Conservation (phyloP, 129 eudicot species). For the Centaurea solstitialis region DNA sequence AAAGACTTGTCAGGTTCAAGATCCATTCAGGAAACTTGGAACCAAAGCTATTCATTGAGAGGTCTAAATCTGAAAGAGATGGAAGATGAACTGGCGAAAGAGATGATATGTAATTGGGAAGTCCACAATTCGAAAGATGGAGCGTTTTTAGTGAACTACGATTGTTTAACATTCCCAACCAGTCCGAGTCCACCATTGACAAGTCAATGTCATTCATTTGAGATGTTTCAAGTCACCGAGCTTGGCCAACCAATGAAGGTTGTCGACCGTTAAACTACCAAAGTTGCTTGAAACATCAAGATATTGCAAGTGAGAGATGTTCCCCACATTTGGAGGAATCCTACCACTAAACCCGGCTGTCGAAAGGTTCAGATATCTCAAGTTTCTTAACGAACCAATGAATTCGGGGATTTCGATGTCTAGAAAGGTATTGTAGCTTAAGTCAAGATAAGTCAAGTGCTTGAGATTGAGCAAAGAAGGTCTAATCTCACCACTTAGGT, state of each 20-base stretch:
- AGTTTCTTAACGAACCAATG: conserved; percentile 37
- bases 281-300: conserved; percentile 45
- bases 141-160: conserved; percentile 27
- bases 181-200: conserved; percentile 24
- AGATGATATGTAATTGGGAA: conserved; percentile 15
- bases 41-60: conserved; percentile 26
- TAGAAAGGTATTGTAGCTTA: conserved; percentile 45
- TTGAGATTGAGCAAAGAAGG: conserved; percentile 43
- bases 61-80: conserved; percentile 35
- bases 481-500: conserved; percentile 51
- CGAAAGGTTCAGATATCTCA: conserved; percentile 46
- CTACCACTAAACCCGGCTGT: conserved; percentile 44
- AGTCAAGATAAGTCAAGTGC: conserved; percentile 40
- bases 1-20: conserved; percentile 29
- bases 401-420: conserved; percentile 42
- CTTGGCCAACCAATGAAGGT: conserved; percentile 33
- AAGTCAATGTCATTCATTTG: conserved; percentile 35
- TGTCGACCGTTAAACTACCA: conserved; percentile 10
- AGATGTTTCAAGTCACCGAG: conserved; percentile 34
- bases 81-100: conserved; percentile 23
- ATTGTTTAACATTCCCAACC: conserved; percentile 20
- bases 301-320: conserved; percentile 44
- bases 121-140: conserved; percentile 27
- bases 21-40: conserved; percentile 42
- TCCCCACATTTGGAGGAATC: conserved; percentile 40